phyloP scores from a whole-genome alignment of 208 protist species.

The Novymonas esmeraldas region DNA sequence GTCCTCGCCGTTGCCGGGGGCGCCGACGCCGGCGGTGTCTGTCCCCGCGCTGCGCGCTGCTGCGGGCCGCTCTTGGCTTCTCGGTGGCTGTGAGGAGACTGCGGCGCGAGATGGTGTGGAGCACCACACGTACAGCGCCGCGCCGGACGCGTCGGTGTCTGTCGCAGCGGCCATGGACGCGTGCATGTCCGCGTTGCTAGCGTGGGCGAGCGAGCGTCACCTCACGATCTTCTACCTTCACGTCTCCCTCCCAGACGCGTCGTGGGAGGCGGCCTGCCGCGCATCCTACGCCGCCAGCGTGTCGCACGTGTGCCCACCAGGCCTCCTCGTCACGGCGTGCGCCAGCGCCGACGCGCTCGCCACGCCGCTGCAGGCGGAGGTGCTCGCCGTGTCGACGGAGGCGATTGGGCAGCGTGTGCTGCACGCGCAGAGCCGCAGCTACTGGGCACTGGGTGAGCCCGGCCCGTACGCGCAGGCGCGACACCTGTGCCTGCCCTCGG shows the following conservation, averaged over 20 bases:
- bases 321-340: conserved; percentile 19
- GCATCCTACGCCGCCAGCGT: conserved; percentile 13
- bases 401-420: conserved; percentile 38
- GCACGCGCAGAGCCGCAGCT: conserved; percentile 91
- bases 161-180: neutral
- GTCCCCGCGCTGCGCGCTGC: neutral
- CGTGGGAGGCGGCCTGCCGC: conserved; percentile 15
- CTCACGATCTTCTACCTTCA: conserved; percentile 27
- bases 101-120: neutral
- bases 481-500: conserved; percentile 7
- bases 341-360: neutral
- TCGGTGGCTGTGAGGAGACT: neutral
- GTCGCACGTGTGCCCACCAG: conserved; percentile 34
- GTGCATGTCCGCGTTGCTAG: conserved; percentile 5
- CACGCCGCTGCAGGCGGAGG: conserved; percentile 7
- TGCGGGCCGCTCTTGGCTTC: conserved; percentile 7
- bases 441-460: conserved; percentile 89
- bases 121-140: conserved; percentile 1
- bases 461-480: conserved; percentile 88
- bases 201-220: conserved; percentile 4
- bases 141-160: neutral
- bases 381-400: conserved; percentile 20
- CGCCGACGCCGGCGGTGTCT: neutral
- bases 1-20: neutral
- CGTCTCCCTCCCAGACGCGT: conserved; percentile 4